A percentile compares a stretch with the other conserved stretches of the same genome.
Evolutionary conservation across 1,284 basidiomycete genomes (phyloP).

Genomic region (Cystobasidium sp.): DNA sequence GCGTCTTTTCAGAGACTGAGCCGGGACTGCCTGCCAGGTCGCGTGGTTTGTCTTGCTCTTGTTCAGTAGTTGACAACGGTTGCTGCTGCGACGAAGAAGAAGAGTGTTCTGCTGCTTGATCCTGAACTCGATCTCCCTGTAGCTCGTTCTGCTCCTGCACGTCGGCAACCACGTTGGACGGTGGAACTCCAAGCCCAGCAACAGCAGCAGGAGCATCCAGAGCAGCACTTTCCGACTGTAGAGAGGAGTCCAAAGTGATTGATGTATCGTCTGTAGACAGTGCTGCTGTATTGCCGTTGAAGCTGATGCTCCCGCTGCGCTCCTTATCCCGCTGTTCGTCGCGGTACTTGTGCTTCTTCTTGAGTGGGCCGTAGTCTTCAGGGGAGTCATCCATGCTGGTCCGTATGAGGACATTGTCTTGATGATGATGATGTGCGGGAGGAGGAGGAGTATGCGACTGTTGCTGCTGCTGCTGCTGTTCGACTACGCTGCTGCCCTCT

Average conservation of each 20-base stretch:
- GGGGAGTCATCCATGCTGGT: not conserved
- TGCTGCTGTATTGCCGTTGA: not conserved
- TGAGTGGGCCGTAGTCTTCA: slow-evolving; percentile 26
- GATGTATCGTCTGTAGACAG: not conserved
- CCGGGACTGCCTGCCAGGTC: slow-evolving; percentile 7
- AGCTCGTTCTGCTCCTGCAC: not conserved
- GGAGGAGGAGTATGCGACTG: not conserved
- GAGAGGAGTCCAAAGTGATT: not conserved
- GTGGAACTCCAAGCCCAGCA: not conserved
- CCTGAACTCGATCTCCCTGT: not conserved
- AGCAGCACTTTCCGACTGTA: not conserved
- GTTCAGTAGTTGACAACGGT: not conserved
- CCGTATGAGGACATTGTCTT: not conserved
- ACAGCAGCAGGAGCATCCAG: not conserved
- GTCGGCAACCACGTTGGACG: not conserved
- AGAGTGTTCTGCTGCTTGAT: not conserved
- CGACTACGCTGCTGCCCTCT: not conserved
- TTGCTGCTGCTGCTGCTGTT: slow-evolving; percentile 3
- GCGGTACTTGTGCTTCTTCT: slow-evolving; percentile 34
- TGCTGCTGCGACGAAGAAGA: not conserved
- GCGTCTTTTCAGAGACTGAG: slow-evolving; percentile 6
- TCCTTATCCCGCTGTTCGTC: slow-evolving; percentile 19
- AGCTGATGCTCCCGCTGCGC: slow-evolving; percentile 18
- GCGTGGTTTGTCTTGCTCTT: not conserved
- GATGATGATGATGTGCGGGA: not conserved